Evolutionary conservation across 2,329 filamentous ascomycete genomes (phyloP).

Genomic region (Colletotrichum sp.): DNA sequence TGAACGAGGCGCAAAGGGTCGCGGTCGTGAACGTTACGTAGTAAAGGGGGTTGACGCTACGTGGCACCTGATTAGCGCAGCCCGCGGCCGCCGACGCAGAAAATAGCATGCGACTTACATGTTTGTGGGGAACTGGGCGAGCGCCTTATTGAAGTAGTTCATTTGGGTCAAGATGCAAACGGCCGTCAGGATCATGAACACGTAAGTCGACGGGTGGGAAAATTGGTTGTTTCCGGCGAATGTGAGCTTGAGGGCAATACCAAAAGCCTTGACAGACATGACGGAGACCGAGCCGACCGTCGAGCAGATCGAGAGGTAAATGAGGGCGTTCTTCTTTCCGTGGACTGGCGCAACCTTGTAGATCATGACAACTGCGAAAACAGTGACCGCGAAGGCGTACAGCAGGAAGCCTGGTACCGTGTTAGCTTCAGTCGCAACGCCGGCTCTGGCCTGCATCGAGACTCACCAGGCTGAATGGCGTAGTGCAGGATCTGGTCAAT

Average conservation of each 20-base stretch:
- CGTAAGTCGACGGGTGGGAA: constrained; percentile 91
- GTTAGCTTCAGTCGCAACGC: background rate
- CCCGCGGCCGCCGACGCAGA: background rate
- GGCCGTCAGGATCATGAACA: constrained; percentile 90
- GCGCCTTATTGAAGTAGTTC: constrained; percentile 99
- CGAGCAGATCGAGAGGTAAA: constrained; percentile 97
- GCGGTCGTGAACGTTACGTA: constrained; percentile 98
- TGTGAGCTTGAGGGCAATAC: constrained; percentile 95
- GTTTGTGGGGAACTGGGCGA: constrained; percentile 95
- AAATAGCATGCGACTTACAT: constrained; percentile 70
- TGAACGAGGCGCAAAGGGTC: constrained; percentile 92
- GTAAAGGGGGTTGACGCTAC: constrained; percentile 91
- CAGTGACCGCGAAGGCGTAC: constrained; percentile 80
- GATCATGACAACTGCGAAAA: constrained; percentile 93
- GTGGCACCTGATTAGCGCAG: background rate
- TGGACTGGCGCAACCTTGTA: constrained; percentile 90
- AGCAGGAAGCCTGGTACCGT: constrained; percentile 77
- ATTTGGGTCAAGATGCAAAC: constrained; percentile 98
- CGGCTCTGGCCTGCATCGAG: background rate
- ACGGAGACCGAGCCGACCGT: constrained; percentile 96
- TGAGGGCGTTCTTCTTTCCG: constrained; percentile 93
- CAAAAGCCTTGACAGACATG: constrained; percentile 99
- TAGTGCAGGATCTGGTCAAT: constrained; percentile 92
- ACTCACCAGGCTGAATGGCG: constrained; percentile 86
- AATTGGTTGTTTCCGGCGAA: constrained; percentile 95